Conservation (phyloP, 108 stramenopile species). For the Skeletonema tropicum region DNA sequence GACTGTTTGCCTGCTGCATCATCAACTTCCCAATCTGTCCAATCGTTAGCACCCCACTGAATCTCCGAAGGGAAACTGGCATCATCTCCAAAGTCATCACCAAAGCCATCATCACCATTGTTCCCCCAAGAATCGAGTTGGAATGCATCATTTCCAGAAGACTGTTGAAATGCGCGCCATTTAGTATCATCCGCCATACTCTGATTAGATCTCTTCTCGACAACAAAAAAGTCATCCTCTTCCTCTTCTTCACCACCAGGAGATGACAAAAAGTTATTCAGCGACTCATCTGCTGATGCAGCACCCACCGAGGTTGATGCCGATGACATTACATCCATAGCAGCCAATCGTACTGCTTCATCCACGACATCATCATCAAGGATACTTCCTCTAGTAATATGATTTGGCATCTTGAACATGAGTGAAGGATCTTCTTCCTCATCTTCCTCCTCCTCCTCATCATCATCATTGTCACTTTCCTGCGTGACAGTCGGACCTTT, state of each 20-base stretch:
- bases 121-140: slow-evolving; percentile 2
- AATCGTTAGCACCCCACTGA: slow-evolving; percentile 12
- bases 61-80: slow-evolving; percentile 3
- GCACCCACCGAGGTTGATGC: slow-evolving; percentile 28
- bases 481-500: background rate
- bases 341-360: slow-evolving; percentile 34
- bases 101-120: background rate
- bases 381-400: slow-evolving; percentile 13
- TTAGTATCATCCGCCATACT: slow-evolving; percentile 12
- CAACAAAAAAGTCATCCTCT: slow-evolving; percentile 35
- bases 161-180: slow-evolving; percentile 35
- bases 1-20: background rate
- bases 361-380: slow-evolving; percentile 41
- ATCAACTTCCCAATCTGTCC: slow-evolving; percentile 22
- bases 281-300: slow-evolving; percentile 7
- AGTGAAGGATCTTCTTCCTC: background rate
- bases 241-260: slow-evolving; percentile 5
- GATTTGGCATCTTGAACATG: slow-evolving; percentile 14
- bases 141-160: slow-evolving; percentile 5
- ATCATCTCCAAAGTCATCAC: background rate
- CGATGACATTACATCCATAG: slow-evolving; percentile 32
- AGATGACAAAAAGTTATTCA: slow-evolving; percentile 2
- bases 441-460: background rate
- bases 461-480: background rate
- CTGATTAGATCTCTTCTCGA: slow-evolving; percentile 12